A percentile compares a stretch with the other conserved stretches of the same genome.
Conservation (phyloP, 2,329 filamentous ascomycete genomes). For the Dactylonectria macrodidyma region DNA sequence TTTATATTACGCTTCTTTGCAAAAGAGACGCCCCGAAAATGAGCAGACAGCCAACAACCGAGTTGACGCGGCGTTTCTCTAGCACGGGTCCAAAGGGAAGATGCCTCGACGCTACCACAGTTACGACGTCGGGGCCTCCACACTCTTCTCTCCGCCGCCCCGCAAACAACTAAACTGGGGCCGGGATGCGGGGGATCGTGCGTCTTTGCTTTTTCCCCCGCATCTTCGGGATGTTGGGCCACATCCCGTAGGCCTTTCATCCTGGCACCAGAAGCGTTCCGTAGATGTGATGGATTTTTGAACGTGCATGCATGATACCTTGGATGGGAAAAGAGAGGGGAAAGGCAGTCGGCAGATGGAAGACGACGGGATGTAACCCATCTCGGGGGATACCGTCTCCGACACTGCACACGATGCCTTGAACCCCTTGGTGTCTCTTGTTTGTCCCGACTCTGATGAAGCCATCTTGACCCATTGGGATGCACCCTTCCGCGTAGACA, state of each 20-base stretch:
- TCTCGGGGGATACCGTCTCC: too few relatives aligned
- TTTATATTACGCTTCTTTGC: constrained; percentile 25
- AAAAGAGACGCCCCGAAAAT: neutral
- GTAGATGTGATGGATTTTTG: neutral
- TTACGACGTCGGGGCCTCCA: neutral
- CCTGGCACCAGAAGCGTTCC: neutral
- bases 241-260: constrained; percentile 17
- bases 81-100: constrained; percentile 7
- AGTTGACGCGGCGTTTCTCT: constrained; percentile 24
- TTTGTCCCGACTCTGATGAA: too few relatives aligned
- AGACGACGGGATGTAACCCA: too few relatives aligned
- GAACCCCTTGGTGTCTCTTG: too few relatives aligned
- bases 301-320: too few relatives aligned
- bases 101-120: neutral
- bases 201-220: constrained; percentile 14
- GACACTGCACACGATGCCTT: too few relatives aligned
- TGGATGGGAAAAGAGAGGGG: neutral
- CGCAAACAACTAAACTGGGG: neutral
- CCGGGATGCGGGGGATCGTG: constrained; percentile 26
- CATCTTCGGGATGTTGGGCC: constrained; percentile 25
- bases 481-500: too few relatives aligned
- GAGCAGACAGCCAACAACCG: neutral
- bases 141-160: neutral
- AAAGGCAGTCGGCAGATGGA: neutral
- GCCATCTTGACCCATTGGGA: too few relatives aligned